Evolutionary conservation across 2,329 filamentous ascomycete species (phyloP).

Genomic region (Botrytis byssoidea): DNA sequence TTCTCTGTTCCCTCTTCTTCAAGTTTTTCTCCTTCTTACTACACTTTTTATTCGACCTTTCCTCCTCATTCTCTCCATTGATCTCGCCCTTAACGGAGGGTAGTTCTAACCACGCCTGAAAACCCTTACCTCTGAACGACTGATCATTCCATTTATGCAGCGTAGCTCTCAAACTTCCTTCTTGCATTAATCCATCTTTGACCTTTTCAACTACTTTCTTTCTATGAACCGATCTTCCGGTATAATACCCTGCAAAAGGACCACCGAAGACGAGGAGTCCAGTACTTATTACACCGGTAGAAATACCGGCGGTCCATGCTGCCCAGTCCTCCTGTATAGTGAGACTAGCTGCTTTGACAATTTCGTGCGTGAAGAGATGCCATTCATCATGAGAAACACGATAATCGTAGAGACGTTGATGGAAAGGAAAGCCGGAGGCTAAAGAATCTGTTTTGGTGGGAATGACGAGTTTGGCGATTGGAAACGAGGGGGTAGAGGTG

Average conservation of each 20-base stretch:
- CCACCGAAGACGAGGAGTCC: constrained; percentile 28
- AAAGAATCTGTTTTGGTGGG: constrained; percentile 30
- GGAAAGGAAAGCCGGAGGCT: constrained; percentile 34
- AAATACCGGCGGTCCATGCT: constrained; percentile 32
- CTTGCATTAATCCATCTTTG: constrained; percentile 26
- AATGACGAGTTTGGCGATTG: constrained; percentile 24
- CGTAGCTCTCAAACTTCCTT: constrained; percentile 28
- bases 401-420: constrained; percentile 26
- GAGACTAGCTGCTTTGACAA: constrained; percentile 30
- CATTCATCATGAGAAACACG: constrained; percentile 32
- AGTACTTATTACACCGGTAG: constrained; percentile 28
- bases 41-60: neutral
- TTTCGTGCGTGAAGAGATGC: constrained; percentile 31
- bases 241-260: constrained; percentile 30
- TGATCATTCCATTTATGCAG: constrained; percentile 30
- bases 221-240: constrained; percentile 29
- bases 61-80: constrained; percentile 2
- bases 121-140: constrained; percentile 25
- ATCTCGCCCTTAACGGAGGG: constrained; percentile 26
- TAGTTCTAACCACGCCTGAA: constrained; percentile 34
- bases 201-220: constrained; percentile 31
- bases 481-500: neutral
- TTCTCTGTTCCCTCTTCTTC: constrained; percentile 14
- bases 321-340: constrained; percentile 28
- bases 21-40: constrained; percentile 15